A percentile compares a stretch with the other conserved stretches of the same genome.
Evolutionary conservation across 2,329 filamentous ascomycete species (phyloP).

Genomic region (Fusarium sp.): DNA sequence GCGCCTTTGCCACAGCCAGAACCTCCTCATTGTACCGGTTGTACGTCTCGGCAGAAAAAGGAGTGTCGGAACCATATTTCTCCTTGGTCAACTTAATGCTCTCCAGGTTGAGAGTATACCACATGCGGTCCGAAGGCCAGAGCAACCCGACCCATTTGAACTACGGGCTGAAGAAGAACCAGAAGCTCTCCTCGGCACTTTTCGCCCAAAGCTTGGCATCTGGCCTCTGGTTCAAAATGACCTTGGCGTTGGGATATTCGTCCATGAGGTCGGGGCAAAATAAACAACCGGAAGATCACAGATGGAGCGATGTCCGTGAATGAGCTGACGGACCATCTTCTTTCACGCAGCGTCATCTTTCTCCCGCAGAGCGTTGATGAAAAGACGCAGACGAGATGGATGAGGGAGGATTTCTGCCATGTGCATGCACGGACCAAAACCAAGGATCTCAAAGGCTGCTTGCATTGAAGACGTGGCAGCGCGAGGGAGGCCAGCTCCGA

Average conservation of each 20-base stretch:
- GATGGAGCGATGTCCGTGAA: constrained; percentile 50
- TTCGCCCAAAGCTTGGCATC: constrained; percentile 47
- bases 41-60: constrained; percentile 18
- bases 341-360: constrained; percentile 45
- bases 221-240: constrained; percentile 52
- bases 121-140: constrained; percentile 49
- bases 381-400: constrained; percentile 41
- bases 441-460: constrained; percentile 51
- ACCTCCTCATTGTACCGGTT: constrained; percentile 44
- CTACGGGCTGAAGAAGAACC: constrained; percentile 49
- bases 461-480: constrained; percentile 56
- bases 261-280: constrained; percentile 56
- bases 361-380: constrained; percentile 49
- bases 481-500: constrained; percentile 52
- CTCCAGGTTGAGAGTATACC: constrained; percentile 44
- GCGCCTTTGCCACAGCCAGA: constrained; percentile 48
- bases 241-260: constrained; percentile 53
- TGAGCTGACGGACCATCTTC: constrained; percentile 50
- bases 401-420: constrained; percentile 51
- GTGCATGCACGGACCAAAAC: constrained; percentile 52
- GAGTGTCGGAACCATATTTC: background rate
- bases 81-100: background rate
- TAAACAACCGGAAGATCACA: constrained; percentile 51
- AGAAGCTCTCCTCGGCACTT: constrained; percentile 46
- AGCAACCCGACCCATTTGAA: constrained; percentile 47